A percentile compares a stretch with the other conserved stretches of the same genome.
phyloP scores from a whole-genome alignment of 1,284 basidiomycete species.

The Sparassis latifolia region DNA sequence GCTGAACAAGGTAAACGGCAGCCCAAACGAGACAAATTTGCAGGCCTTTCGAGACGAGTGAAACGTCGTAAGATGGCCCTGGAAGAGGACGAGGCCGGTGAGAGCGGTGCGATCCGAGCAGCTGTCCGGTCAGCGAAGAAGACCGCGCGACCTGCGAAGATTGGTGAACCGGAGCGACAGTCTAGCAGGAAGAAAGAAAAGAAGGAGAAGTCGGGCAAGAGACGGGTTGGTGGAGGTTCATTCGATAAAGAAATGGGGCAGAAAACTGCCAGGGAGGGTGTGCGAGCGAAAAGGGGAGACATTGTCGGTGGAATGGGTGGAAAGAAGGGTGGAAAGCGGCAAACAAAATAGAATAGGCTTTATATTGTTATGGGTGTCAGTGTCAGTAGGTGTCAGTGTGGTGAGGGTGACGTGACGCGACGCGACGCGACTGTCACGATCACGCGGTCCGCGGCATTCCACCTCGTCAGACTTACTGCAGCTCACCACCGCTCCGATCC shows the following conservation, averaged over 20 bases:
- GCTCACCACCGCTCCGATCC: too few relatives aligned
- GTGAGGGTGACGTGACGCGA: neutral
- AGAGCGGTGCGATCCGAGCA: conserved; percentile 51
- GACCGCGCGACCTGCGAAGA: conserved; percentile 52
- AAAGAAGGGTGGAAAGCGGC: conserved; percentile 40
- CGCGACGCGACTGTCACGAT: neutral
- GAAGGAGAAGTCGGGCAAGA: conserved; percentile 13
- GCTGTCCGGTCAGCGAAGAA: conserved; percentile 86
- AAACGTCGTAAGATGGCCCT: conserved; percentile 84
- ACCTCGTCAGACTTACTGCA: too few relatives aligned
- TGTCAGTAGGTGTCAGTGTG: neutral
- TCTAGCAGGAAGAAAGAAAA: conserved; percentile 18
- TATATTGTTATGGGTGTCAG: neutral
- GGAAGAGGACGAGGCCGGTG: conserved; percentile 67
- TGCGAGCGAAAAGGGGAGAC: conserved; percentile 32
- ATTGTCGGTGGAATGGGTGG: conserved; percentile 41
- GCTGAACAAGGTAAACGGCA: conserved; percentile 10
- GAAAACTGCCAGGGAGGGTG: conserved; percentile 26
- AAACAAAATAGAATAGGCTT: conserved; percentile 19
- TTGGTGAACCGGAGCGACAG: conserved; percentile 31
- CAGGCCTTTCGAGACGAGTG: conserved; percentile 77
- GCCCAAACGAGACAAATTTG: conserved; percentile 74
- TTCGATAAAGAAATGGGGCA: conserved; percentile 31
- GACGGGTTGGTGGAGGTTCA: conserved; percentile 13
- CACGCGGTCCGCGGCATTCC: too few relatives aligned